Percentiles rank a stretch among this genome's conserved stretches.
phyloP scores from a whole-genome alignment of 768 basidiomycete species.

The Cytidiella melzeri region DNA sequence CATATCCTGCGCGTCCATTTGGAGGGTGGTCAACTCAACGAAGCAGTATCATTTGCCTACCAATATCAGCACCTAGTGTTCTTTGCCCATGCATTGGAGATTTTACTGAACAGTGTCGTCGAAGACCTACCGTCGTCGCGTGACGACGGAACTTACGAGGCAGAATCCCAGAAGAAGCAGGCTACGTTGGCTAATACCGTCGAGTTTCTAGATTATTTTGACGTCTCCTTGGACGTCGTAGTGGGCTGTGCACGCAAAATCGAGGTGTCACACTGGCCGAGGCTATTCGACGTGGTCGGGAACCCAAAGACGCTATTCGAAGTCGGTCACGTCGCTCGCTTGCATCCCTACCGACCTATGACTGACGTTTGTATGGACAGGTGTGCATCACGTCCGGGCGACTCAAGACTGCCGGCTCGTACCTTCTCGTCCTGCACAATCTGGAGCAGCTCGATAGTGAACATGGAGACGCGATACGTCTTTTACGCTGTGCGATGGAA shows the following conservation, averaged over 20 bases:
- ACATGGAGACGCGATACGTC: constrained; percentile 72
- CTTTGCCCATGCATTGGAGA: constrained; percentile 91
- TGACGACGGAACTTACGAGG: constrained; percentile 13
- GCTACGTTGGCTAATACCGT: constrained; percentile 54
- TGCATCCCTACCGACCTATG: too few species aligned
- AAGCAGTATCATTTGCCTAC: constrained; percentile 81
- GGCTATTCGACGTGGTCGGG: constrained; percentile 85
- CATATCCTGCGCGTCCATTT: constrained; percentile 85
- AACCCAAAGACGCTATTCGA: constrained; percentile 90
- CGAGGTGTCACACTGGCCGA: constrained; percentile 85
- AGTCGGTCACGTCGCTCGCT: constrained; percentile 38
- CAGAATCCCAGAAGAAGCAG: constrained; percentile 22
- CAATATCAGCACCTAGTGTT: constrained; percentile 87
- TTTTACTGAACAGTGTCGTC: constrained; percentile 87
- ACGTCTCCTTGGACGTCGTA: constrained; percentile 85
- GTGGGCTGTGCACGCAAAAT: constrained; percentile 96
- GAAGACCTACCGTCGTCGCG: constrained; percentile 50
- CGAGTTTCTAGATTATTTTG: constrained; percentile 93
- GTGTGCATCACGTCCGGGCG: constrained; percentile 65
- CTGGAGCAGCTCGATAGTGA: constrained; percentile 83
- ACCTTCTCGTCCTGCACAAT: constrained; percentile 89
- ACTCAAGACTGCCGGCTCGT: constrained; percentile 85
- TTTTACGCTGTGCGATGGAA: constrained; percentile 70
- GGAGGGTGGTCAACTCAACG: constrained; percentile 50
- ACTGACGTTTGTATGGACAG: constrained; percentile 32